These are phyloP conservation scores for Oryza glumipatula DNA, from an alignment of 176 grass and related monocot species.

Conservation along the genomic window DNA sequence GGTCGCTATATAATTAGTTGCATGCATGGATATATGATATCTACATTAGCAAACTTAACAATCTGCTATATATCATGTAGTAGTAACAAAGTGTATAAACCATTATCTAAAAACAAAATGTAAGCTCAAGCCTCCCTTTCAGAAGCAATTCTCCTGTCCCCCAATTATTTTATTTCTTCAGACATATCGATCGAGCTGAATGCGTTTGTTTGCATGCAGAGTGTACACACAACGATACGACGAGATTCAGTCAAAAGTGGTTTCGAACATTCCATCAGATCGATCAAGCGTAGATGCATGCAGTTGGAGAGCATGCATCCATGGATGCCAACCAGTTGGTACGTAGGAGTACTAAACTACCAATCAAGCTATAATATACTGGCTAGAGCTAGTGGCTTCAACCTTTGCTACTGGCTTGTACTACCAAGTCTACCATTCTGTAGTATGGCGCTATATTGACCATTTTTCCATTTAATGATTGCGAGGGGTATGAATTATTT, in stretches of 20 bases:
- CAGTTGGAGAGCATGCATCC: neutral
- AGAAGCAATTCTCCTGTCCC: neutral
- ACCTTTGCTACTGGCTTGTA: neutral
- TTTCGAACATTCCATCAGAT: neutral
- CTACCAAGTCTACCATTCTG: too few relatives aligned
- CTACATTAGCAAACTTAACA: too few relatives aligned
- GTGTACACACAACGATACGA: too few relatives aligned
- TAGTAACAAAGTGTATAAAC: neutral
- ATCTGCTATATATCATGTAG: neutral
- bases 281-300: neutral
- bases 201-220: neutral
- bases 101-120: neutral
- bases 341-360: neutral
- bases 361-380: neutral
- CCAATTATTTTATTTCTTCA: neutral
- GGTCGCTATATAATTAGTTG: too few relatives aligned
- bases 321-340: neutral
- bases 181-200: neutral
- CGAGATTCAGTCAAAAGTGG: neutral
- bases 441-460: neutral
- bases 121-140: conserved; percentile 17
- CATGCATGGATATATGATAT: too few relatives aligned
- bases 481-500: too few relatives aligned
- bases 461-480: too few relatives aligned
- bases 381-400: neutral